Percentiles rank a stretch among this genome's conserved stretches.
Conservation (phyloP, 1,284 basidiomycete genomes). For the Puccinia horiana region DNA sequence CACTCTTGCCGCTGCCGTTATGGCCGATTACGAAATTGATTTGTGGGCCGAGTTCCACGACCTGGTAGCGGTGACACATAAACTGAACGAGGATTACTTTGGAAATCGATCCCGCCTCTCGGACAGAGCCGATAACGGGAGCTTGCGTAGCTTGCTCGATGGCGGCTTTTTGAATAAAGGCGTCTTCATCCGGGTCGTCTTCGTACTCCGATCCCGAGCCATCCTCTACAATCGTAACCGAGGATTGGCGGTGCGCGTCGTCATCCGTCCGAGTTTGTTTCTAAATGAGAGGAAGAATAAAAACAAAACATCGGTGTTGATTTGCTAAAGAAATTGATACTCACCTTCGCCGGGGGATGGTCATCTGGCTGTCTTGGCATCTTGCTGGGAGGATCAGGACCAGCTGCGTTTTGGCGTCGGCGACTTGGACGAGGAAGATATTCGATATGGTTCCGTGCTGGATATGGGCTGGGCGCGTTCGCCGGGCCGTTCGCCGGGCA, state of each 20-base stretch:
- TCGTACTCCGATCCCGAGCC: slow-evolving; percentile 3
- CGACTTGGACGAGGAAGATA: no score
- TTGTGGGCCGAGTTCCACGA: slow-evolving; percentile 62
- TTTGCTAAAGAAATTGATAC: no score
- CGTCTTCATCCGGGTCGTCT: not conserved
- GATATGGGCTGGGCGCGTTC: no score
- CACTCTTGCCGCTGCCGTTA: slow-evolving; percentile 80
- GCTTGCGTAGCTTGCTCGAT: not conserved
- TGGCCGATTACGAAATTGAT: slow-evolving; percentile 95
- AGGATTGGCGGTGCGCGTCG: not conserved
- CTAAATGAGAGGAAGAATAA: no score
- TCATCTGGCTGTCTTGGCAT: no score
- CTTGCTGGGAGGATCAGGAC: no score
- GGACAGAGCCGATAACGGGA: not conserved
- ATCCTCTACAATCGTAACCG: not conserved
- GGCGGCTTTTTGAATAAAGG: not conserved
- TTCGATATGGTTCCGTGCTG: no score
- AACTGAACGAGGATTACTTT: slow-evolving; percentile 58
- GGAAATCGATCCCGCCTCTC: slow-evolving; percentile 56
- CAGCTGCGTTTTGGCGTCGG: no score
- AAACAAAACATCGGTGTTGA: no score
- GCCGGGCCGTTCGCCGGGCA: no score
- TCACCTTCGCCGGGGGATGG: no score
- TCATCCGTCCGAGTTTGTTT: not conserved
- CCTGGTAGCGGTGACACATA: slow-evolving; percentile 58